Evolutionary conservation across 2,329 filamentous ascomycete species (phyloP).

Genomic region (Aureobasidium uvarum): DNA sequence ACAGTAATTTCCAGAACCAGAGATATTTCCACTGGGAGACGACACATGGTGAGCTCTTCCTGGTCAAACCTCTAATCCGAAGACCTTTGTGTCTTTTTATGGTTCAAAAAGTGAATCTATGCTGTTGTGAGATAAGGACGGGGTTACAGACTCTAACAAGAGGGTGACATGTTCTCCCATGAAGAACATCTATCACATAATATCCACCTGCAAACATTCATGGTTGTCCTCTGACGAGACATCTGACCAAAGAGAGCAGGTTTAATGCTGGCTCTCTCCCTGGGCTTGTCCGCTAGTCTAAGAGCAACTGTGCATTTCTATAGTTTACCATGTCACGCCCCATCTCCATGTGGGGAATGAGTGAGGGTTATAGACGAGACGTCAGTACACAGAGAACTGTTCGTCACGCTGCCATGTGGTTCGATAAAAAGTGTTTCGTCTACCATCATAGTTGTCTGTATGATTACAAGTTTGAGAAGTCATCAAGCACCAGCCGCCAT

Average conservation of each 20-base stretch:
- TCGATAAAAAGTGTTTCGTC: conserved; percentile 3
- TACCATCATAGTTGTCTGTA: conserved; percentile 22
- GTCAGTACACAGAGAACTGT: not conserved
- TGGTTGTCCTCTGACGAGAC: not conserved
- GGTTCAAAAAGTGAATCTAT: not conserved
- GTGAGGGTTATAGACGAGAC: not conserved
- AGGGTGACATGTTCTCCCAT: not conserved
- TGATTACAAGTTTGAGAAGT: conserved; percentile 20
- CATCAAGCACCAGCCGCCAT: conserved; percentile 24
- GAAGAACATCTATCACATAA: not conserved
- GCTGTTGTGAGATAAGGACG: too few relatives aligned
- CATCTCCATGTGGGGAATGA: not conserved
- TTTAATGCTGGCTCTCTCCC: not conserved
- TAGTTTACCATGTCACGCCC: not conserved
- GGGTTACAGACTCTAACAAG: too few relatives aligned
- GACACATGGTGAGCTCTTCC: not conserved
- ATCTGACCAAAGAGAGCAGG: not conserved
- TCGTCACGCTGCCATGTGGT: not conserved
- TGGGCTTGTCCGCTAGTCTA: not conserved
- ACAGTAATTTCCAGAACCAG: not conserved
- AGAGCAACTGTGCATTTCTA: not conserved
- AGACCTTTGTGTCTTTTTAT: not conserved
- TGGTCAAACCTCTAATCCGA: not conserved
- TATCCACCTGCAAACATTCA: not conserved
- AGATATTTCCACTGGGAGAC: not conserved